Evolutionary conservation across 768 basidiomycete genomes (phyloP), one percentile per base, ranked within the genome.

Genomic region (Serendipita sp.): DNA sequence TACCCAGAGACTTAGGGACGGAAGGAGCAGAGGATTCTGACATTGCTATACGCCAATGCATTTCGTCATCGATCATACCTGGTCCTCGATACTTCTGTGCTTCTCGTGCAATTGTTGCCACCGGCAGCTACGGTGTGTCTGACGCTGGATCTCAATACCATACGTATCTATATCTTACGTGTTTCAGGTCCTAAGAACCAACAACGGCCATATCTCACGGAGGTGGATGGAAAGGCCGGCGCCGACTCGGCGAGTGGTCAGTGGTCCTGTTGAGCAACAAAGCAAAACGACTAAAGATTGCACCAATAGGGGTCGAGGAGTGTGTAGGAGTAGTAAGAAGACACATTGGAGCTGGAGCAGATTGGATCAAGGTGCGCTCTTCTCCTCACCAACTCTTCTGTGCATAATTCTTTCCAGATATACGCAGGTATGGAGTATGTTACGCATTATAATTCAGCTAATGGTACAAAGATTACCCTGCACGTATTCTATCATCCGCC

Each of bases 11-110:
- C 68, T 74, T 86, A 3, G 84, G 84, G n/a, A 85, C 84, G 1
- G 84, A 86, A 70, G 84, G 83, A 1, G 83, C 83, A 1, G 78
- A 73, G 29, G 84, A 85, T 68, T 81, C 83, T 16, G 83, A 86
- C 67, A 72, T 84, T 11, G 74, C 77, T 0, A 73, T 86, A 43
- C 76, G 83, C 18, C 81, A 81, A 66, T 83, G 83, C 68, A 68
- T 85, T 3, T 72, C 74, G 1, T 70, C 73, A n/a, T 71, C 80
- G 0, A 68, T 85, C 52, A 80, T 82, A 16, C 77, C 80, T n/a
- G 82, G 83, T 0, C 84, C 85, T 27, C 73, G 83, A 64, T 83
- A 84, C 70, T 85, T 84, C 69, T 80, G 78, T 64, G 78, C 80
- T 1, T 82, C 78, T 64, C 70, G 80, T 10, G 84, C 82, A 3